Evolutionary conservation across 2,329 filamentous ascomycete genomes (phyloP), one percentile per base, ranked within the genome.

Genomic region (Pseudopyrenochaeta lycopersici): DNA sequence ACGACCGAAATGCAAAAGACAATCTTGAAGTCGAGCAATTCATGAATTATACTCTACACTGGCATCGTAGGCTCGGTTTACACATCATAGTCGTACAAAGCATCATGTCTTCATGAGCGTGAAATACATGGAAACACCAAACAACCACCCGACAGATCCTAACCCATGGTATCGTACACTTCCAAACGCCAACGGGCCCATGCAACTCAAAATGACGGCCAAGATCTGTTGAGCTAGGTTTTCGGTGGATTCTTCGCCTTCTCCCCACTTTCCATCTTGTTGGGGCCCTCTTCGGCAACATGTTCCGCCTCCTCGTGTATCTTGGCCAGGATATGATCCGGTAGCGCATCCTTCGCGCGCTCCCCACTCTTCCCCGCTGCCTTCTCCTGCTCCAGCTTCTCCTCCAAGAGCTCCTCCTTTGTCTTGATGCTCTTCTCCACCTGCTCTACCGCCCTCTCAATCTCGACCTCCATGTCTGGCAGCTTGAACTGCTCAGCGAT

Each of bases 381-480:
- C 41, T 63, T 66, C 48, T 76, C 74, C 11, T 74, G 64, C 53
- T 77, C 71, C 2, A 70, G 46, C 56, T 76, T 76, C 58, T 77
- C 73, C 52, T 74, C 64, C 15, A 68, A 57, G 15, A 75, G 50
- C 56, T 73, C 64, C 41, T 75, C 71, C 43, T 72, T 74, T 2
- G 67, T 69, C 50, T 80, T 77, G 42, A 82, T 78, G 1, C 66
- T 68, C 20, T 71, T 71, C 61, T 82, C 77, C 1, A 83, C 80
- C 60, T 83, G 81, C 67, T 81, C 78, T 0, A 82, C 80, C 6
- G 81, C 81, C 10, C 81, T 69, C 69, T 83, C 81, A 49, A 83
- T 81, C 65, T 83, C 81, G n/a, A 82, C 74, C 56, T 82, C 78
- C 79, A 83, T 81, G 47, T 81, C 81, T 1, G 81, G 79, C 20